Conservation (phyloP, 2,329 filamentous ascomycete genomes). For the Xylaria sp. region DNA sequence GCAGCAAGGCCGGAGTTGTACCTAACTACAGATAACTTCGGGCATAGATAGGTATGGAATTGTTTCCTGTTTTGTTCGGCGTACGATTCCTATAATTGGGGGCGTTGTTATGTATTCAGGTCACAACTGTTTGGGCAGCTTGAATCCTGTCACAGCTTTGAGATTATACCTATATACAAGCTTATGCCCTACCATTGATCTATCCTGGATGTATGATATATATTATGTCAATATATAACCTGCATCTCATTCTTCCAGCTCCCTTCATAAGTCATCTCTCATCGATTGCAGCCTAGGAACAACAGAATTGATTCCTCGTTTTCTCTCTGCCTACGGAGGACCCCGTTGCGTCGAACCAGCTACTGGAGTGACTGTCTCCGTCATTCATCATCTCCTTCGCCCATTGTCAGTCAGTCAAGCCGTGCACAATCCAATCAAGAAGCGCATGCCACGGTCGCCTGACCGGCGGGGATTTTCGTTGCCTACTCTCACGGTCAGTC, state of each 20-base stretch:
- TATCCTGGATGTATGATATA: no score
- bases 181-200: neutral
- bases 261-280: neutral
- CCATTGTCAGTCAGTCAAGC: neutral
- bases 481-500: conserved; percentile 20
- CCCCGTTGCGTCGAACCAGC: neutral
- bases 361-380: no score
- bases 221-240: neutral
- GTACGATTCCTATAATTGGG: conserved; percentile 5
- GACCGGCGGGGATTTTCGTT: conserved; percentile 26
- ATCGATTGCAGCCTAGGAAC: neutral
- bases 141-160: conserved; percentile 17
- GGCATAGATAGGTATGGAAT: neutral
- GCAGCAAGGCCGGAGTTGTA: conserved; percentile 23
- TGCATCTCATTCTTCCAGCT: neutral
- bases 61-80: conserved; percentile 10
- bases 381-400: neutral
- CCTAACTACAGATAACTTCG: conserved; percentile 15
- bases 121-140: conserved; percentile 15
- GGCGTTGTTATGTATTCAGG: conserved; percentile 11
- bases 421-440: conserved; percentile 5
- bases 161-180: conserved; percentile 10
- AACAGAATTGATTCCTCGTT: conserved; percentile 6
- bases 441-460: conserved; percentile 28
- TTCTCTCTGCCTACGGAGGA: conserved; percentile 1